Conservation (phyloP, 2,329 filamentous ascomycete genomes). For the Calonectria ilicicola region DNA sequence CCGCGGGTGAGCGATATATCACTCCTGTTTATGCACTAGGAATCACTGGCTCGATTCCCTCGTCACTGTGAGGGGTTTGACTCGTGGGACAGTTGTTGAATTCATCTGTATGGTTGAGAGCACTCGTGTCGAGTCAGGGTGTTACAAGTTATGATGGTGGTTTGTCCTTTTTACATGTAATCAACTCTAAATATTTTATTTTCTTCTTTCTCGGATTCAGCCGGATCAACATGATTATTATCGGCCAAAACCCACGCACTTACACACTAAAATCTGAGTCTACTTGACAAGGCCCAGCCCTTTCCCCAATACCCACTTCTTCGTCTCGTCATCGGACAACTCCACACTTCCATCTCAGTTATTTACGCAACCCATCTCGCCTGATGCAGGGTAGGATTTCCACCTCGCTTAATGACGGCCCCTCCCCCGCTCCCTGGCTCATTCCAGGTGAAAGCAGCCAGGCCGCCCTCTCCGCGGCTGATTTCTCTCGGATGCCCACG, state of each 20-base stretch:
- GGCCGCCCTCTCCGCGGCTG: neutral
- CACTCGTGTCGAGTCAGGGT: too few relatives aligned
- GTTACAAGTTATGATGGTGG: neutral
- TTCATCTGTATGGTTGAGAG: neutral
- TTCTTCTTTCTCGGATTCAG: neutral
- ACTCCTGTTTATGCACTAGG: neutral
- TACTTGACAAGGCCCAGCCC: neutral
- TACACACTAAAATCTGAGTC: neutral
- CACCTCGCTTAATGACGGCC: conserved; percentile 1
- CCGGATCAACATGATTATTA: neutral
- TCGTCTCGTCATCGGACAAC: conserved; percentile 7
- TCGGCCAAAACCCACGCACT: neutral
- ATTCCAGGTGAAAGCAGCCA: neutral
- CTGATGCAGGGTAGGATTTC: neutral
- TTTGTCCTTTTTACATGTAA: neutral
- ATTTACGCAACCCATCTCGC: neutral
- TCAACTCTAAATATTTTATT: neutral
- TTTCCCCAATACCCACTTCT: neutral
- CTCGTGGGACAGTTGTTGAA: neutral
- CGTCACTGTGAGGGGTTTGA: neutral
- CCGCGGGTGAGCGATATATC: conserved; percentile 20
- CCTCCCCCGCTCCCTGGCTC: neutral
- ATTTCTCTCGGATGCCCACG: neutral
- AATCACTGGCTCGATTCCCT: neutral
- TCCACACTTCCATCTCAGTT: conserved; percentile 6